These are phyloP conservation scores for Beta lomatogona DNA, from an alignment of 179 eudicot genomes.

Conservation along the genomic window DNA sequence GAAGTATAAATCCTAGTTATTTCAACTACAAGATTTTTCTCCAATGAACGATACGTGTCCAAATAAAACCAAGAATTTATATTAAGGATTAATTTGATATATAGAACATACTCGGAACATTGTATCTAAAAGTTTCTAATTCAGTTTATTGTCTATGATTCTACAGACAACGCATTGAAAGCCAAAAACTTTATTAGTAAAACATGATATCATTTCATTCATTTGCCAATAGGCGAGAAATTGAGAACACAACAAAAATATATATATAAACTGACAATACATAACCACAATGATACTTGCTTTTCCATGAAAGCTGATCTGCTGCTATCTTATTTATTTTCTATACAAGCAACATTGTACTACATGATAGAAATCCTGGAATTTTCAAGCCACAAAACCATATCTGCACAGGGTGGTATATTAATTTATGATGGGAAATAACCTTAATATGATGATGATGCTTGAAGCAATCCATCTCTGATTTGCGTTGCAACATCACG, in stretches of 20 bases:
- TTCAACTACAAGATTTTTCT: too few relatives aligned
- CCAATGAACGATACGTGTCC: too few relatives aligned
- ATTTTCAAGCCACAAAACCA: neutral
- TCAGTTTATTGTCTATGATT: too few relatives aligned
- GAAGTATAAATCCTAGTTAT: too few relatives aligned
- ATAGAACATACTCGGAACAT: too few relatives aligned
- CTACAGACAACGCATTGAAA: too few relatives aligned
- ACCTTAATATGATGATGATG: slow-evolving; percentile 5
- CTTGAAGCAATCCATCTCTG: slow-evolving; percentile 38
- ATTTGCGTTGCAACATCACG: slow-evolving; percentile 40
- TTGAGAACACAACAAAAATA: neutral
- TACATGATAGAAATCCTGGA: neutral
- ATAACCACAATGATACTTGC: neutral
- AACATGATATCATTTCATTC: too few relatives aligned
- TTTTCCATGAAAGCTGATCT: neutral
- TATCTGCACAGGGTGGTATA: neutral
- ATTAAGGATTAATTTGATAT: too few relatives aligned
- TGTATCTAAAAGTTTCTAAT: too few relatives aligned
- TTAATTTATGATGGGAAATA: neutral
- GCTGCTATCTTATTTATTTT: neutral
- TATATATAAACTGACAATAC: neutral
- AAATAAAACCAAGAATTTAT: too few relatives aligned
- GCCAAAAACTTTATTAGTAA: too few relatives aligned
- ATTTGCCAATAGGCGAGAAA: neutral
- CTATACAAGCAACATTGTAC: neutral